phyloP scores from a whole-genome alignment of 2,329 filamentous ascomycete genomes.

The Acephala macrosclerotiorum region DNA sequence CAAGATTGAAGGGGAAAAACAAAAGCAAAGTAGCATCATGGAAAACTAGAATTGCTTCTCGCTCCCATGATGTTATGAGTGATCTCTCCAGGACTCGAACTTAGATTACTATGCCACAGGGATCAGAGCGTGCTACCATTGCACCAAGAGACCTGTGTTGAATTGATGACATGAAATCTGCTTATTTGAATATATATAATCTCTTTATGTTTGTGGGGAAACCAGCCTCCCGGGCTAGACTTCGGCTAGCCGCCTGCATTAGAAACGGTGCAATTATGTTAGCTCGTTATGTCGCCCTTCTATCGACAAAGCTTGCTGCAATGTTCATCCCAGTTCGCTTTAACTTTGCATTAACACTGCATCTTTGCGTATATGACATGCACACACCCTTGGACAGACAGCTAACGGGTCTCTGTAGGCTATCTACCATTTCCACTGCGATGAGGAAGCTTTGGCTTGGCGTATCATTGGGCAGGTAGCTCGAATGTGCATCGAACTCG shows the following conservation, averaged over 20 bases:
- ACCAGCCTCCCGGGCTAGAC: background rate
- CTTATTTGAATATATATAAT: background rate
- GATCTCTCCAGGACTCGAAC: constrained; percentile 14
- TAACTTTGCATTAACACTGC: too few species aligned
- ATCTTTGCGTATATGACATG: background rate
- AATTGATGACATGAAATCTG: background rate
- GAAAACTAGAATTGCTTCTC: too few species aligned
- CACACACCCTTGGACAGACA: constrained; percentile 38
- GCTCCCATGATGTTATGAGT: too few species aligned
- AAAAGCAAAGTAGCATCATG: too few species aligned
- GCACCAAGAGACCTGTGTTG: constrained; percentile 10
- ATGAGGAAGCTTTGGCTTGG: constrained; percentile 88
- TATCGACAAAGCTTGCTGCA: too few species aligned
- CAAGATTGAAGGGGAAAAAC: too few species aligned
- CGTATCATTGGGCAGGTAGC: constrained; percentile 84
- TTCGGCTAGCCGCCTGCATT: background rate
- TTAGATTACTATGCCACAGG: constrained; percentile 41
- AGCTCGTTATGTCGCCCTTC: background rate
- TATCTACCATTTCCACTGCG: constrained; percentile 83
- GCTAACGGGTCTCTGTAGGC: constrained; percentile 53
- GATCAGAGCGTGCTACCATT: constrained; percentile 45
- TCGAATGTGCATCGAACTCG: constrained; percentile 80
- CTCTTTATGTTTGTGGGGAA: background rate
- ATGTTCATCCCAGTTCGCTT: too few species aligned
- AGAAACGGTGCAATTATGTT: background rate